phyloP scores from a whole-genome alignment of 1,139 yeast species.

The Diutina ranongensis region DNA sequence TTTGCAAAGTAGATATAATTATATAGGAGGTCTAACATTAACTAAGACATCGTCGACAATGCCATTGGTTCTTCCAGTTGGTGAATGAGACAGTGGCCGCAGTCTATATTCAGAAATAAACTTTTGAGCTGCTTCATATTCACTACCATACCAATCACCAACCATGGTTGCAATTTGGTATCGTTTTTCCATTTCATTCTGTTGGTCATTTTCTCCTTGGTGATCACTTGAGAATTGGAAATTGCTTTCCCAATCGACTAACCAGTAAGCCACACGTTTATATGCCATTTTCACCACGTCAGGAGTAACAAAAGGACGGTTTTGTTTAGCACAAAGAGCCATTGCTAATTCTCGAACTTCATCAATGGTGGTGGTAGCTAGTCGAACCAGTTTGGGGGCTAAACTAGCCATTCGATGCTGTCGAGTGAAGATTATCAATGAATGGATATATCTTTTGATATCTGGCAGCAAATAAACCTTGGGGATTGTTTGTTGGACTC shows the following conservation, averaged over 20 bases:
- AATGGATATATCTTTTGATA: conserved; percentile 26
- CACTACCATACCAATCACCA: conserved; percentile 39
- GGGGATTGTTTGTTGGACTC: background rate
- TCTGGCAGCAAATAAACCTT: conserved; percentile 24
- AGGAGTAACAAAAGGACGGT: conserved; percentile 23
- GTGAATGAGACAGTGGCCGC: conserved; percentile 14
- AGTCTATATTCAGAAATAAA: conserved; percentile 17
- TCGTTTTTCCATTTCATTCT: background rate
- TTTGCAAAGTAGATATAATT: conserved; percentile 6
- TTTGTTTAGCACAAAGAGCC: background rate
- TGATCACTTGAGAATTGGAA: background rate
- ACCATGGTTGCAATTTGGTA: conserved; percentile 9
- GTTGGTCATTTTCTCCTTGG: background rate
- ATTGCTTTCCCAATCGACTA: conserved; percentile 32
- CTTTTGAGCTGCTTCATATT: conserved; percentile 24
- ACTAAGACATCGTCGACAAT: conserved; percentile 28
- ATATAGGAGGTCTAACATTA: conserved; percentile 31
- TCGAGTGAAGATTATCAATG: conserved; percentile 26
- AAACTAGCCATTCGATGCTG: conserved; percentile 31
- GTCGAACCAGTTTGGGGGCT: conserved; percentile 15
- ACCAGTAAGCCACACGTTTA: conserved; percentile 35
- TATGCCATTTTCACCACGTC: conserved; percentile 28
- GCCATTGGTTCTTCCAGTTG: conserved; percentile 24
- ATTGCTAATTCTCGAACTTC: background rate
- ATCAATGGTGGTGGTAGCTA: conserved; percentile 4